phyloP scores from a whole-genome alignment of 164 flowering plant species.

The Umbellularia californica region DNA sequence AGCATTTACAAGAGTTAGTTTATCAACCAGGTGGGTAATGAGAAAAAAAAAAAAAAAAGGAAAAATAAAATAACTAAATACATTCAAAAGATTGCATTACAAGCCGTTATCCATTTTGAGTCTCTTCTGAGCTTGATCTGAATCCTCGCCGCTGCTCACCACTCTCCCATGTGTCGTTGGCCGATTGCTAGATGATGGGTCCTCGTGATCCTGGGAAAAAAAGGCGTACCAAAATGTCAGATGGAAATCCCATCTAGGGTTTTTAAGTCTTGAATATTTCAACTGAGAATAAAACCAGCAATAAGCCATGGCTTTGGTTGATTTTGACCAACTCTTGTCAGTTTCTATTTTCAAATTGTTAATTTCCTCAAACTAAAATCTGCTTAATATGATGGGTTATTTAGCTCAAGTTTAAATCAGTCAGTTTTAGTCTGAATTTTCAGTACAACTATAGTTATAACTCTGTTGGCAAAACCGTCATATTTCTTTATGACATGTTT shows the following conservation, averaged over 20 bases:
- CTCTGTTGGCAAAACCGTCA: too few relatives aligned
- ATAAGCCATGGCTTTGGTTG: not conserved
- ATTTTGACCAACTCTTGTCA: not conserved
- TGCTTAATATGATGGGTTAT: too few relatives aligned
- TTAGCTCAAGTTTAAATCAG: too few relatives aligned
- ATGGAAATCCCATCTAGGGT: not conserved
- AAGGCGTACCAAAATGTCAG: not conserved
- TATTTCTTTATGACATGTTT: too few relatives aligned
- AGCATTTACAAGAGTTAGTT: not conserved
- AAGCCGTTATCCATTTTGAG: conserved; percentile 37
- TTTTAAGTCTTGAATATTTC: not conserved
- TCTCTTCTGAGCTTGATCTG: conserved; percentile 67
- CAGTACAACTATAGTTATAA: too few relatives aligned
- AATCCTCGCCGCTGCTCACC: conserved; percentile 36
- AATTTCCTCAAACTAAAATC: too few relatives aligned
- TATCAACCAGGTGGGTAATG: not conserved
- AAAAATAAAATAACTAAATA: not conserved
- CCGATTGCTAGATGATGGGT: conserved; percentile 35
- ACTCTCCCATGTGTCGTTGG: conserved; percentile 31
- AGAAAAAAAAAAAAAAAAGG: not conserved
- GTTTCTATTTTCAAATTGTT: not conserved
- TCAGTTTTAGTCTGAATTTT: too few relatives aligned
- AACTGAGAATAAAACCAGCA: not conserved
- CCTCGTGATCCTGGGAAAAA: conserved; percentile 30
- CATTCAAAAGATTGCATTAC: not conserved